Conservation (phyloP, 495 filamentous ascomycete species). For the Bacidia gigantensis region DNA sequence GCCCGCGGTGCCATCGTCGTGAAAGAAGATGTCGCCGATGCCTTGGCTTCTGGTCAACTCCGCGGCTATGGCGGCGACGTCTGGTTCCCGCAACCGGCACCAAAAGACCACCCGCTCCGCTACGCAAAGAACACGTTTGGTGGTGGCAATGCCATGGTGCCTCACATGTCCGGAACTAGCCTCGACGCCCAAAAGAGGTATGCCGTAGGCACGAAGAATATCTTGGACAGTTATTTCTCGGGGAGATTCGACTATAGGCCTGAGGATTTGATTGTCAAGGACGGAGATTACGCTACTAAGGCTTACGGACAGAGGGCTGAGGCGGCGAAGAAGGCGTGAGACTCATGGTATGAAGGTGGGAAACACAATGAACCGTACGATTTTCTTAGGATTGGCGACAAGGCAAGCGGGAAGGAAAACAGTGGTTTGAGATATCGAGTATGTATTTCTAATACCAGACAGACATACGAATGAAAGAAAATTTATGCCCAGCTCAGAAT, state of each 20-base stretch:
- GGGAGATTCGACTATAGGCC: conserved; percentile 75
- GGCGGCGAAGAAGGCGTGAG: background rate
- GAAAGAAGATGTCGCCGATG: conserved; percentile 96
- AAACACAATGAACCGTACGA: background rate
- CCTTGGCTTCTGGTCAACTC: conserved; percentile 84
- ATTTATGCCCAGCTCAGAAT: no score
- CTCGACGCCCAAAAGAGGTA: conserved; percentile 96
- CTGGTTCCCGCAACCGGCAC: conserved; percentile 87
- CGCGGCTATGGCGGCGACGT: conserved; percentile 95
- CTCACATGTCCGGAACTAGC: conserved; percentile 95
- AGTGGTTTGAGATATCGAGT: no score
- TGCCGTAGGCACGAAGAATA: conserved; percentile 74
- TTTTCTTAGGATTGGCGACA: no score
- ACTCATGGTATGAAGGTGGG: background rate
- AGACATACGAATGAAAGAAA: no score
- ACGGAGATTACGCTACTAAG: conserved; percentile 91
- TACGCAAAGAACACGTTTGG: conserved; percentile 89
- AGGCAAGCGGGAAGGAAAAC: no score
- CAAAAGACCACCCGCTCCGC: conserved; percentile 86
- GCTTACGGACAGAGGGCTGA: conserved; percentile 66
- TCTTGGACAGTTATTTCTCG: conserved; percentile 80
- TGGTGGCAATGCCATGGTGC: conserved; percentile 94
- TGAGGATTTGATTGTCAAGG: conserved; percentile 84
- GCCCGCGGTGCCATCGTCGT: conserved; percentile 97
- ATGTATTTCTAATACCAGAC: no score